Conservation (phyloP, 2,329 filamentous ascomycete species). For the Fusarium floridanum region DNA sequence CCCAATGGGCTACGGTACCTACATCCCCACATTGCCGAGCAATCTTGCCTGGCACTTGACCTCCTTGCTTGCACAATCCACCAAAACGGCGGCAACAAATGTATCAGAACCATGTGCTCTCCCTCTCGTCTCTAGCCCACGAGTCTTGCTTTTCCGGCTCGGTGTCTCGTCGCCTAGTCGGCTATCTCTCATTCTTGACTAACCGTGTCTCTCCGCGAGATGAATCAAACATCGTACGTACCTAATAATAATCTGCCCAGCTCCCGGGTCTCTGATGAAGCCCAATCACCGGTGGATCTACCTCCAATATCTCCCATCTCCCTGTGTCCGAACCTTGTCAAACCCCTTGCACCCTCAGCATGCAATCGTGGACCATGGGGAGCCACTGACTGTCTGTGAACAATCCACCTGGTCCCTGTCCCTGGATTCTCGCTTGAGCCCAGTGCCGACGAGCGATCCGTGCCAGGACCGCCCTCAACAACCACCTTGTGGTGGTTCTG, state of each 20-base stretch:
- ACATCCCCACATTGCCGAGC: slow-evolving; percentile 34
- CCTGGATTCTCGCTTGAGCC: slow-evolving; percentile 38
- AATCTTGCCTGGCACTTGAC: slow-evolving; percentile 30
- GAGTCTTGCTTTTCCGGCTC: slow-evolving; percentile 4
- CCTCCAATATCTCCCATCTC: slow-evolving; percentile 23
- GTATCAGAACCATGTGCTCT: slow-evolving; percentile 28
- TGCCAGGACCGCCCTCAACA: slow-evolving; percentile 40
- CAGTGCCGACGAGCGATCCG: slow-evolving; percentile 45
- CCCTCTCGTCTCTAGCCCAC: slow-evolving; percentile 2
- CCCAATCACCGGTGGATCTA: slow-evolving; percentile 35
- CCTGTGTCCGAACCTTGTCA: slow-evolving; percentile 36
- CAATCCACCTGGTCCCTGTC: slow-evolving; percentile 40
- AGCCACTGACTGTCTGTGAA: slow-evolving; percentile 32
- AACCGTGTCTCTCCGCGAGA: slow-evolving; percentile 14
- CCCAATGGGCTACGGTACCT: slow-evolving; percentile 31
- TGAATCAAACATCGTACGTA: slow-evolving; percentile 9
- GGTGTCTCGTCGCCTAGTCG: slow-evolving; percentile 12
- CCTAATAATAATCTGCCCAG: slow-evolving; percentile 34
- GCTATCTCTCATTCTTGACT: slow-evolving; percentile 18
- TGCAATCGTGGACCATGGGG: slow-evolving; percentile 21
- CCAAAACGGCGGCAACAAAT: not conserved
- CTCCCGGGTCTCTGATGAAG: slow-evolving; percentile 13
- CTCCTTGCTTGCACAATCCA: slow-evolving; percentile 26
- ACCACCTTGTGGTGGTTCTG: slow-evolving; percentile 32
- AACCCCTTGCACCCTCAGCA: slow-evolving; percentile 39